A percentile compares a stretch with the other conserved stretches of the same genome.
Conservation (phyloP, 768 basidiomycete genomes). For the Mycena chlorophos region DNA sequence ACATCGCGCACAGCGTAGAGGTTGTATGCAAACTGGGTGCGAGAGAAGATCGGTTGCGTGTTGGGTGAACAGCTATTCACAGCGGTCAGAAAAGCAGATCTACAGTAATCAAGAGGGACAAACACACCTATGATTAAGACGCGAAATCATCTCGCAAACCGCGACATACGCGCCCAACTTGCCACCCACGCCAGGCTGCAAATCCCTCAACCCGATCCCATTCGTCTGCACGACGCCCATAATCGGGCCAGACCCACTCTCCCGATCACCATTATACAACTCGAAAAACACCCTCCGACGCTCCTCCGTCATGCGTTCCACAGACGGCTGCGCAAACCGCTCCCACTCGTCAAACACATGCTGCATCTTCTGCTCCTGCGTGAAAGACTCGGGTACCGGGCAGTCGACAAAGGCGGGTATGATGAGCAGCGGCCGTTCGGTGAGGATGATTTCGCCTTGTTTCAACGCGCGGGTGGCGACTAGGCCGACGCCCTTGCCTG, state of each 20-base stretch:
- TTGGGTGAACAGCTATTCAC: constrained; percentile 28
- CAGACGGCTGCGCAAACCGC: too few species aligned
- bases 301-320: constrained; percentile 25
- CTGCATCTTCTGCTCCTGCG: too few species aligned
- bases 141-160: constrained; percentile 23
- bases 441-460: constrained; percentile 1
- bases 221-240: constrained; percentile 29
- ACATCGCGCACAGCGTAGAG: constrained; percentile 28
- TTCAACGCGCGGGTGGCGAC: not conserved
- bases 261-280: constrained; percentile 26
- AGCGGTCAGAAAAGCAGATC: not conserved
- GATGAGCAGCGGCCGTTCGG: constrained; percentile 26
- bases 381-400: too few species aligned
- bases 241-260: constrained; percentile 34
- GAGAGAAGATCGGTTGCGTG: constrained; percentile 21
- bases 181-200: not conserved
- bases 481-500: constrained; percentile 1
- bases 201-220: constrained; percentile 14
- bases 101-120: too few species aligned
- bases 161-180: constrained; percentile 2
- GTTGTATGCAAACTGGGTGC: constrained; percentile 16
- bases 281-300: constrained; percentile 24
- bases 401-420: too few species aligned
- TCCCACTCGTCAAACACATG: too few species aligned
- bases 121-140: constrained; percentile 28